phyloP scores from a whole-genome alignment of 352 stramenopile species.

The Blastocystis sp. region DNA sequence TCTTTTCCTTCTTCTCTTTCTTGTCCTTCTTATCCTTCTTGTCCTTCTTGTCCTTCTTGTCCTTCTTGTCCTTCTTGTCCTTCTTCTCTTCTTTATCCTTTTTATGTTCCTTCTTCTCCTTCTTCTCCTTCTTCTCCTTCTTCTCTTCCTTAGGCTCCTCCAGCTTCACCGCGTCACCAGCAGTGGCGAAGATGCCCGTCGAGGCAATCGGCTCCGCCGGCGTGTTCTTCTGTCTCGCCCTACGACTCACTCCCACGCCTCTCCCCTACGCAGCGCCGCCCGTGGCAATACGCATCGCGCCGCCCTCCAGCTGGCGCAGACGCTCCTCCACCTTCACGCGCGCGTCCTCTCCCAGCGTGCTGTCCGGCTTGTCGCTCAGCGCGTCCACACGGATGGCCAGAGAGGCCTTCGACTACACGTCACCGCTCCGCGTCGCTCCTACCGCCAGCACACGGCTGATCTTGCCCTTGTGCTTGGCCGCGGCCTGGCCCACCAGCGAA shows the following conservation, averaged over 20 bases:
- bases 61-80: too few relatives aligned
- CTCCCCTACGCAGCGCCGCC: slow-evolving; percentile 74
- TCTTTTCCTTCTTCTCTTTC: not conserved
- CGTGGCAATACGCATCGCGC: slow-evolving; percentile 79
- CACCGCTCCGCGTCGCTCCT: not conserved
- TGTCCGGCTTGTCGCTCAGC: slow-evolving; percentile 88
- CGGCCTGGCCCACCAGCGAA: slow-evolving; percentile 94
- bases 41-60: too few relatives aligned
- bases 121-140: slow-evolving; percentile 71
- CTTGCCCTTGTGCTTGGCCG: slow-evolving; percentile 99
- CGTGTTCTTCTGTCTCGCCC: slow-evolving; percentile 74
- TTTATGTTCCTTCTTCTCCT: slow-evolving; percentile 79
- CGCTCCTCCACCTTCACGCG: slow-evolving; percentile 86
- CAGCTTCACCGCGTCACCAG: slow-evolving; percentile 87
- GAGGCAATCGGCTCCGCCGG: slow-evolving; percentile 73
- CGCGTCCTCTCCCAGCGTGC: slow-evolving; percentile 92
- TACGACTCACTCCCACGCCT: slow-evolving; percentile 82
- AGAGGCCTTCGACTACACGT: slow-evolving; percentile 83
- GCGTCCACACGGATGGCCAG: slow-evolving; percentile 98
- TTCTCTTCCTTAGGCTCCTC: slow-evolving; percentile 71
- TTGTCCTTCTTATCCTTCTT: too few relatives aligned
- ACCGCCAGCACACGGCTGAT: slow-evolving; percentile 93
- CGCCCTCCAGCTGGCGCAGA: slow-evolving; percentile 83
- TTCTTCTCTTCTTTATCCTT: slow-evolving; percentile 74
- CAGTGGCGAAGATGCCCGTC: slow-evolving; percentile 85